Base-by-base conservation (phyloP, 202 grass and related monocot genomes). In the Setaria viridis region DNA sequence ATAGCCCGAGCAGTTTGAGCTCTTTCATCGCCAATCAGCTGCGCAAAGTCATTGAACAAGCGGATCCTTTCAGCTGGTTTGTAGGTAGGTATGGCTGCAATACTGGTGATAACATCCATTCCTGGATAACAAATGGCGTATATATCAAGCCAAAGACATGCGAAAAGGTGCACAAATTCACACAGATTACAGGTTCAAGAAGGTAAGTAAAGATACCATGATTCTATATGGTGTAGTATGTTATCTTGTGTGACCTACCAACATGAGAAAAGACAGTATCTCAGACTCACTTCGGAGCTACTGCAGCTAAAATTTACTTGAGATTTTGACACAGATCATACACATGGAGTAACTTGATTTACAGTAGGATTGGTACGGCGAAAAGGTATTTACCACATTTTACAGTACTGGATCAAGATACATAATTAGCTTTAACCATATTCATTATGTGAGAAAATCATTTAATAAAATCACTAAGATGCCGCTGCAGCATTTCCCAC, bases 1-100 rank as follows among this genome's bases (percentile, higher is more conserved):
- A 92, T 81, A 6, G 91, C 70, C 66, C 91, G 84, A 74, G 93
- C 96, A 58, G 88, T 76, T 82, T 98, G 91, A 87, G 93, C 96
- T 85, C 96, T 94, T 84, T 88, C 93, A 53, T 98, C 96, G 2
- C 96, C 96, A 72, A 98, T 92, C 80, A 95, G 77, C 89, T 85
- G 59, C 0, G 93, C 93, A 75, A 95, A 95, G 50, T 90, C 84
- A 45, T 95, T 98, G 82, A 98, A 95, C 72, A 92, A 60, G 11
- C 90, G 88, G 58, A 98, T 94, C 72, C 90, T 91, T 81, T 98
- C 93, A 80, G 78, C 88, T 70, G 96, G 96, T 80, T 90, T 93
- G 54, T 98, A 98, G 33, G 96, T 98, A 53, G 90, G 96, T 79
- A 94, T 91, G 43, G 86, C 85, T 72, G 91, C 96, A 57, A 95